Percentiles rank a stretch among this genome's conserved stretches.
Conservation (phyloP, 2,329 filamentous ascomycete species). For the Colletotrichum godetiae region DNA sequence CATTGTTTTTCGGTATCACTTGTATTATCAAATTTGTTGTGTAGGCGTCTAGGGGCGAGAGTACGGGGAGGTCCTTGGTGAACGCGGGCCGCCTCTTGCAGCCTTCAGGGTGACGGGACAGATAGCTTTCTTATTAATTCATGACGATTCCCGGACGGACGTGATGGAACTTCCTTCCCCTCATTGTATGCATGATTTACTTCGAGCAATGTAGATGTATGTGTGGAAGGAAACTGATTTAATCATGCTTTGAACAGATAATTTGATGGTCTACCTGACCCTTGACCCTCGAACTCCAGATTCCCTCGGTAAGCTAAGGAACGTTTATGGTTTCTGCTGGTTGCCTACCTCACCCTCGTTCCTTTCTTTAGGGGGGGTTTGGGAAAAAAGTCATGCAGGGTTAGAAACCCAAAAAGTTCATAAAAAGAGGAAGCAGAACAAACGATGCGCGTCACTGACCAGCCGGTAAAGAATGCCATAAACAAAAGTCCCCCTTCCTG, state of each 20-base stretch:
- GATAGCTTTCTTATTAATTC: constrained; percentile 30
- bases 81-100: background rate
- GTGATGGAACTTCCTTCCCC: too few relatives aligned
- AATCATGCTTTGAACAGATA: background rate
- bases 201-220: too few relatives aligned
- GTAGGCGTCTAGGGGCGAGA: constrained; percentile 27
- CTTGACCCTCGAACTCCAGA: constrained; percentile 20
- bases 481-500: background rate
- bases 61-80: constrained; percentile 8
- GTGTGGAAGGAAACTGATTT: background rate
- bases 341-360: constrained; percentile 6
- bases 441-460: background rate
- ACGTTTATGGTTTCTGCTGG: constrained; percentile 3
- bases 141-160: background rate
- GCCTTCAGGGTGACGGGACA: constrained; percentile 7
- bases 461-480: background rate
- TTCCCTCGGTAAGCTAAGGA: constrained; percentile 22
- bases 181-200: background rate
- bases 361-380: background rate
- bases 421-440: background rate
- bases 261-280: constrained; percentile 14
- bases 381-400: background rate
- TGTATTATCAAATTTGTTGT: constrained; percentile 35
- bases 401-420: background rate
- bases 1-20: constrained; percentile 28